These are phyloP conservation scores for Aspergillus kassunensis DNA, from an alignment of 495 filamentous ascomycete species.

Conservation along the genomic window DNA sequence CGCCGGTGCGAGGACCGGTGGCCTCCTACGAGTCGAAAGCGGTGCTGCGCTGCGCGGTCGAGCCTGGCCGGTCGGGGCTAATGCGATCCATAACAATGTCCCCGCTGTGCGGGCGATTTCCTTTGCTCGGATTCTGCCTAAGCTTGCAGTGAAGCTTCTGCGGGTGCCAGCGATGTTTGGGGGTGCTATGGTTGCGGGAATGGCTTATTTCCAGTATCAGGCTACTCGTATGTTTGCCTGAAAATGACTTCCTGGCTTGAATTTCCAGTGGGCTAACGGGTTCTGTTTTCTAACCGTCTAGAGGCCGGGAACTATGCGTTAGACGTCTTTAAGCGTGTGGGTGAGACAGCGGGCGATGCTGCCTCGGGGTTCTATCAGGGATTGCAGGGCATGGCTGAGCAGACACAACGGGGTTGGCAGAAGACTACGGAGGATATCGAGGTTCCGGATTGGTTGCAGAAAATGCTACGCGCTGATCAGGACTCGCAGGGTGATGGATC, in stretches of 20 bases:
- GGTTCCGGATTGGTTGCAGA: conserved; percentile 82
- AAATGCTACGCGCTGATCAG: conserved; percentile 60
- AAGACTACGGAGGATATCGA: conserved; percentile 75
- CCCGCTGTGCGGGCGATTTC: conserved; percentile 81
- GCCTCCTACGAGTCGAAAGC: conserved; percentile 63
- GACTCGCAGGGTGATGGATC: conserved; percentile 36
- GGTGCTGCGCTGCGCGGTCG: conserved; percentile 57
- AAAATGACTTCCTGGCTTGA: conserved; percentile 1
- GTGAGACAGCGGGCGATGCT: conserved; percentile 61
- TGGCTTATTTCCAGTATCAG: conserved; percentile 95
- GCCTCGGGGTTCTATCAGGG: conserved; percentile 64
- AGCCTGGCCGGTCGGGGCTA: conserved; percentile 70
- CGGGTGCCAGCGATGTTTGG: conserved; percentile 88
- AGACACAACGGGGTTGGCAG: conserved; percentile 75
- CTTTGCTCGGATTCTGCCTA: conserved; percentile 81
- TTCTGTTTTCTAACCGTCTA: conserved; percentile 28
- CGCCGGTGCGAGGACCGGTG: conserved; percentile 57
- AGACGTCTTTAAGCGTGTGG: conserved; percentile 68
- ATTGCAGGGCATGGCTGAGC: conserved; percentile 68
- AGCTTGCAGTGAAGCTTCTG: conserved; percentile 80
- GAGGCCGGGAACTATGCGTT: conserved; percentile 88
- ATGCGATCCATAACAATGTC: conserved; percentile 75
- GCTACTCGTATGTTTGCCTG: conserved; percentile 84
- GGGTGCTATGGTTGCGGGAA: conserved; percentile 75
- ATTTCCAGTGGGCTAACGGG: conserved; percentile 23